Percentiles rank a stretch among this genome's conserved stretches.
These are phyloP conservation scores for Amanita polypyramis DNA, from an alignment of 768 basidiomycete genomes.

Conservation along the genomic window DNA sequence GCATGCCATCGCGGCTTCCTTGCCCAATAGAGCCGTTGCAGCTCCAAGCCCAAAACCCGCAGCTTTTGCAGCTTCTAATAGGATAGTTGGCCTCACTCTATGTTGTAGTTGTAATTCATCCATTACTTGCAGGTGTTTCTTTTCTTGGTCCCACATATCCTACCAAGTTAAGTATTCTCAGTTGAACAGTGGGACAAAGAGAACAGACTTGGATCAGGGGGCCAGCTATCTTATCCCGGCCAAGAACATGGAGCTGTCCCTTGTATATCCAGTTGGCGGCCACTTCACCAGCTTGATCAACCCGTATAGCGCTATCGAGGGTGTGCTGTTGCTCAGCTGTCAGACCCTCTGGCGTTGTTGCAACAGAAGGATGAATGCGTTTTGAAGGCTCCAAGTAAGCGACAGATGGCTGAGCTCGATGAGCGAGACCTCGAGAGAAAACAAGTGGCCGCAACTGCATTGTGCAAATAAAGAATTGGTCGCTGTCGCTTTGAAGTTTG, in stretches of 20 bases:
- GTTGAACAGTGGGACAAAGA: background rate
- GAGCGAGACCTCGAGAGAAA: background rate
- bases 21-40: constrained; percentile 78
- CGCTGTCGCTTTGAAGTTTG: background rate
- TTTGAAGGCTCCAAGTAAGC: background rate
- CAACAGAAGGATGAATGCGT: constrained; percentile 19
- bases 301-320: constrained; percentile 65
- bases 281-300: constrained; percentile 93
- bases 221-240: constrained; percentile 42
- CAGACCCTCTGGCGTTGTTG: constrained; percentile 47
- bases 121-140: constrained; percentile 83
- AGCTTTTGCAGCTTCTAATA: constrained; percentile 78
- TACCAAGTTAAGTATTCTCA: constrained; percentile 19
- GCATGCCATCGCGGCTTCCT: constrained; percentile 95
- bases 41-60: constrained; percentile 84
- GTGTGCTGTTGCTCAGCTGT: constrained; percentile 34
- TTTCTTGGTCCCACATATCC: constrained; percentile 98
- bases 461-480: background rate
- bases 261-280: constrained; percentile 95
- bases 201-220: constrained; percentile 64
- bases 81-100: constrained; percentile 68
- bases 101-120: constrained; percentile 80
- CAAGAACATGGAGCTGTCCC: constrained; percentile 73
- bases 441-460: background rate
- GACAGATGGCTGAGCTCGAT: background rate